Evolutionary conservation across 2,329 filamentous ascomycete genomes (phyloP).

Genomic region (Trichoderma brevicompactum): DNA sequence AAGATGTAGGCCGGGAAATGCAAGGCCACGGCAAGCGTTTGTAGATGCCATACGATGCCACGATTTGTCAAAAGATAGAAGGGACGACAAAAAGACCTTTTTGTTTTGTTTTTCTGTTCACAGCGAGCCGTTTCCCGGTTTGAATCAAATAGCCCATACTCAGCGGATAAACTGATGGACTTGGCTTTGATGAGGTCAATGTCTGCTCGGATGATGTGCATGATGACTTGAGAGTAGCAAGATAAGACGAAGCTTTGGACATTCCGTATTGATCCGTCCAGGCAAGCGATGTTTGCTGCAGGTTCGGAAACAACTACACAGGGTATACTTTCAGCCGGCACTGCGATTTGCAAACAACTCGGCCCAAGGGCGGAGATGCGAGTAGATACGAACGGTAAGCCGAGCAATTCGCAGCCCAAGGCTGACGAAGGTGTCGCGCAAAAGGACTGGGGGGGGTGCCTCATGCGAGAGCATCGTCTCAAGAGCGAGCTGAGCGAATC

Average conservation of each 20-base stretch:
- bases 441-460: neutral
- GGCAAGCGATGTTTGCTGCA: neutral
- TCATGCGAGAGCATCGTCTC: neutral
- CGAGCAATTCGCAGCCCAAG: constrained; percentile 18
- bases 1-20: constrained; percentile 4
- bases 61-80: constrained; percentile 23
- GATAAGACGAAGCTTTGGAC: neutral
- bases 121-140: constrained; percentile 1
- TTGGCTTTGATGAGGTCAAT: neutral
- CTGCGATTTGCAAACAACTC: neutral
- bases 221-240: neutral
- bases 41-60: constrained; percentile 28
- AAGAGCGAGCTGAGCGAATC: constrained; percentile 4
- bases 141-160: constrained; percentile 18
- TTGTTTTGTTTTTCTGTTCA: neutral
- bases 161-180: neutral
- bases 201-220: neutral
- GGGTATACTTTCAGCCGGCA: constrained; percentile 20
- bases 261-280: constrained; percentile 22
- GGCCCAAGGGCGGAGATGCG: constrained; percentile 16
- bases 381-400: constrained; percentile 23
- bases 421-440: neutral
- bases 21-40: constrained; percentile 20
- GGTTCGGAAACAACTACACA: neutral
- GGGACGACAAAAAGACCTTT: constrained; percentile 16